Conservation (phyloP, 441 rosid genomes). For the Pelargonium cotyledonis region DNA sequence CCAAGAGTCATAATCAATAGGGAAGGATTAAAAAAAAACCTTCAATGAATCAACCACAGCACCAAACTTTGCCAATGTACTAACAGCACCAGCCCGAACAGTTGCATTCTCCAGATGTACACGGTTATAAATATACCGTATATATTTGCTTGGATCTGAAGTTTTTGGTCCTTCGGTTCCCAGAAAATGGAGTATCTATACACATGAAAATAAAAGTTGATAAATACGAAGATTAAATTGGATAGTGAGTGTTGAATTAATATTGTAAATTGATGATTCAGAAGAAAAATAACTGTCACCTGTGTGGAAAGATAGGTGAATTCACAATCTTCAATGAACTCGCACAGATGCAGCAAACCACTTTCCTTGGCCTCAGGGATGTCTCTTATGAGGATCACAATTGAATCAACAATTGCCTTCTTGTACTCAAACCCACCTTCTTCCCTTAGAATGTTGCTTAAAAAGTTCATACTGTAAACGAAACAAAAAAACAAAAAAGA, state of each 20-base stretch:
- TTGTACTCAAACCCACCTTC: constrained; percentile 98
- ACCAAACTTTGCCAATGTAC: constrained; percentile 94
- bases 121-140: constrained; percentile 90
- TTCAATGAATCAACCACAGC: constrained; percentile 79
- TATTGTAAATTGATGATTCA: background rate
- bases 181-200: constrained; percentile 91
- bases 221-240: background rate
- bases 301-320: constrained; percentile 96
- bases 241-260: background rate
- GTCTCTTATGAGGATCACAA: constrained; percentile 84
- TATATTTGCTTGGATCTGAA: constrained; percentile 92
- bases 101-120: constrained; percentile 99
- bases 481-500: background rate
- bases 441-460: constrained; percentile 92
- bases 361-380: constrained; percentile 93
- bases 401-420: constrained; percentile 91
- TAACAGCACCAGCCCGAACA: constrained; percentile 91
- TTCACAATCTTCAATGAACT: constrained; percentile 98
- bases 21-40: constrained; percentile 35
- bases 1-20: background rate
- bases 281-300: constrained; percentile 31
- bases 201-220: constrained; percentile 7
- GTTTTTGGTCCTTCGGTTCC: constrained; percentile 96
- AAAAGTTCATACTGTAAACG: constrained; percentile 83
- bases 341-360: constrained; percentile 92